A percentile compares a stretch with the other conserved stretches of the same genome.
phyloP scores from a whole-genome alignment of 2,329 filamentous ascomycete genomes.

The Kalaharituber pfeilii region DNA sequence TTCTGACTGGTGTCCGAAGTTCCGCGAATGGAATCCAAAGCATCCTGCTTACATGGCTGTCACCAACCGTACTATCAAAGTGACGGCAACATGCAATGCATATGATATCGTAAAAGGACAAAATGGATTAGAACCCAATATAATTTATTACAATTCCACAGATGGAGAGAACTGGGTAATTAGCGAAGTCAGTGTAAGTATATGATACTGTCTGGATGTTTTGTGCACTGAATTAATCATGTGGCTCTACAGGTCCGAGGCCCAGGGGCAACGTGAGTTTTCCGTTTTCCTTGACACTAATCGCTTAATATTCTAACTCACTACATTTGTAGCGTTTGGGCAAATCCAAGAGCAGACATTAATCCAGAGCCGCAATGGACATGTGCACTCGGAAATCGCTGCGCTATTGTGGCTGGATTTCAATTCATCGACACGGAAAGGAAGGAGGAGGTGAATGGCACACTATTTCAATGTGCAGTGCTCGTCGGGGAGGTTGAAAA shows the following conservation, averaged over 20 bases:
- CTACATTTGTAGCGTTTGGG: background rate
- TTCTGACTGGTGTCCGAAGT: background rate
- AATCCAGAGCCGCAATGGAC: background rate
- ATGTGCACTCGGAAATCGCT: slow-evolving; percentile 9
- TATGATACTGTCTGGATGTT: background rate
- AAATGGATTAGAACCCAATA: background rate
- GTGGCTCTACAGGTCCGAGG: background rate
- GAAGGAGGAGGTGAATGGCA: slow-evolving; percentile 1
- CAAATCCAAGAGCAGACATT: slow-evolving; percentile 1
- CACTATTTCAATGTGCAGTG: slow-evolving; percentile 15
- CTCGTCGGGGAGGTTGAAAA: slow-evolving; percentile 6
- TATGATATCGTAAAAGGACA: background rate
- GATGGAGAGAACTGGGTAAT: background rate
- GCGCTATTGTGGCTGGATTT: slow-evolving; percentile 12
- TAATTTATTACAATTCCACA: background rate
- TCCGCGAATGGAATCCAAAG: background rate
- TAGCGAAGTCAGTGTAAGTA: background rate
- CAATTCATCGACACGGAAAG: slow-evolving; percentile 6
- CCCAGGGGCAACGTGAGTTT: background rate
- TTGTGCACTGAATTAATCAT: background rate
- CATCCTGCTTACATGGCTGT: background rate
- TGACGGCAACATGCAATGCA: background rate
- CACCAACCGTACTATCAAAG: background rate
- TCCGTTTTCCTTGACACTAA: background rate
- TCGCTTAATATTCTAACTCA: background rate